Conservation (phyloP, 768 basidiomycete genomes). For the Tylopilus vinaceipallidus region DNA sequence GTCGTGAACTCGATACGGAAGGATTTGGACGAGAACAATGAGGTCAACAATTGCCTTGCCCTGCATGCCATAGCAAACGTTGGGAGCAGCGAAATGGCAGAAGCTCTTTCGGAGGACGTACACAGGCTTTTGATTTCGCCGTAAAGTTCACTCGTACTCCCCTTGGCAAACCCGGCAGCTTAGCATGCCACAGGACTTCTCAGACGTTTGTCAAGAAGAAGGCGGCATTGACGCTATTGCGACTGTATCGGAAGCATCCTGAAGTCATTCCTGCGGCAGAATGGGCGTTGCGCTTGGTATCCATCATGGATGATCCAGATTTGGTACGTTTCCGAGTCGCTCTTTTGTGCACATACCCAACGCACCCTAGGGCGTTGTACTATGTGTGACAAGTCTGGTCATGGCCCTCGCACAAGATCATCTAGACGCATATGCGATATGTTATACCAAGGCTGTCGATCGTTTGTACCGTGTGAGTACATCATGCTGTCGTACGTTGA, state of each 20-base stretch:
- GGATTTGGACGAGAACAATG: conserved; percentile 91
- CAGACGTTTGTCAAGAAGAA: conserved; percentile 98
- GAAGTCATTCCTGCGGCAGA: conserved; percentile 90
- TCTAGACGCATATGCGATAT: conserved; percentile 85
- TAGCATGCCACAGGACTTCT: conserved; percentile 64
- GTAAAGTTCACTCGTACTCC: conserved; percentile 43
- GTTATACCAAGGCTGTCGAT: conserved; percentile 93
- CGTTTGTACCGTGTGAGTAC: conserved; percentile 71
- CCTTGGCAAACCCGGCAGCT: conserved; percentile 9
- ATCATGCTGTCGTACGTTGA: neutral
- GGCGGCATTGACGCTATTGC: conserved; percentile 88
- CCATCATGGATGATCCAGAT: conserved; percentile 93
- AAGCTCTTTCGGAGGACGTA: conserved; percentile 89
- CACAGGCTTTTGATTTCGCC: conserved; percentile 93
- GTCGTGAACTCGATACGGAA: conserved; percentile 99
- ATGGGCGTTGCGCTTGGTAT: conserved; percentile 93
- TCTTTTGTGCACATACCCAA: neutral
- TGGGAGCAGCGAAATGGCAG: conserved; percentile 98
- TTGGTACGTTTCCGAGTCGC: conserved; percentile 47
- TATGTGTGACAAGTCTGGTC: conserved; percentile 91
- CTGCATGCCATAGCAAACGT: conserved; percentile 98
- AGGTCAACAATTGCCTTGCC: conserved; percentile 94
- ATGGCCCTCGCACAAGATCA: conserved; percentile 95
- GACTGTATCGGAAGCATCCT: conserved; percentile 94
- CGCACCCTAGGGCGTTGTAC: conserved; percentile 75